Percentiles rank a stretch among this genome's conserved stretches.
Conservation (phyloP, 2,329 filamentous ascomycete species). For the Chaetomium sp. region DNA sequence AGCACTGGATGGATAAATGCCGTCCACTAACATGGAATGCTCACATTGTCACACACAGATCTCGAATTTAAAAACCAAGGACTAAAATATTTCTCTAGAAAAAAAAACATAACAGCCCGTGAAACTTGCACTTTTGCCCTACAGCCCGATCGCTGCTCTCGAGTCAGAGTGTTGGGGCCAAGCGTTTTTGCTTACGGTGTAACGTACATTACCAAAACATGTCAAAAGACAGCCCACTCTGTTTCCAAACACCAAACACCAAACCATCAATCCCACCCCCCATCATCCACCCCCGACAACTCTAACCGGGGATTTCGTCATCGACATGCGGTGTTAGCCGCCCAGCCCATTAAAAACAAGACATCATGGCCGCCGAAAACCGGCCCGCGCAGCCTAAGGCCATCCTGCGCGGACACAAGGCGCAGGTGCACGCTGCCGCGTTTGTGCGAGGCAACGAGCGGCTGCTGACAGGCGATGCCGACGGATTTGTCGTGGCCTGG, state of each 20-base stretch:
- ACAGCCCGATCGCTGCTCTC: too few relatives aligned
- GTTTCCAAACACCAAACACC: neutral
- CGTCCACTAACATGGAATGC: too few relatives aligned
- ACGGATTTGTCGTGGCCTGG: slow-evolving; percentile 86
- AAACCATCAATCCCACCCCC: too few relatives aligned
- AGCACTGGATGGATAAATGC: too few relatives aligned
- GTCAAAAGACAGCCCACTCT: neutral
- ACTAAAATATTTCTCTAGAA: too few relatives aligned
- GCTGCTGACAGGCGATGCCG: slow-evolving; percentile 79
- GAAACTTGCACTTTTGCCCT: too few relatives aligned
- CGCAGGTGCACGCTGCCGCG: slow-evolving; percentile 68
- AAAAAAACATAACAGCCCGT: too few relatives aligned
- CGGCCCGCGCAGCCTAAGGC: slow-evolving; percentile 42
- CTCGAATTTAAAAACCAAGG: too few relatives aligned
- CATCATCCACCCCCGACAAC: neutral
- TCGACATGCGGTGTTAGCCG: neutral
- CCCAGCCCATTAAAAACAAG: neutral
- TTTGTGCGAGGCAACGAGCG: slow-evolving; percentile 70
- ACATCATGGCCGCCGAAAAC: slow-evolving; percentile 22
- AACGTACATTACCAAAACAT: neutral
- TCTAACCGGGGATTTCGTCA: neutral
- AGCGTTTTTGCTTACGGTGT: too few relatives aligned
- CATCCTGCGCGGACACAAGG: slow-evolving; percentile 78
- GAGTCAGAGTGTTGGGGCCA: too few relatives aligned
- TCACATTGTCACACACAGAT: too few relatives aligned